Base-by-base conservation (phyloP, 2,329 filamentous ascomycete genomes). In the Ceratocystis harringtonii region DNA sequence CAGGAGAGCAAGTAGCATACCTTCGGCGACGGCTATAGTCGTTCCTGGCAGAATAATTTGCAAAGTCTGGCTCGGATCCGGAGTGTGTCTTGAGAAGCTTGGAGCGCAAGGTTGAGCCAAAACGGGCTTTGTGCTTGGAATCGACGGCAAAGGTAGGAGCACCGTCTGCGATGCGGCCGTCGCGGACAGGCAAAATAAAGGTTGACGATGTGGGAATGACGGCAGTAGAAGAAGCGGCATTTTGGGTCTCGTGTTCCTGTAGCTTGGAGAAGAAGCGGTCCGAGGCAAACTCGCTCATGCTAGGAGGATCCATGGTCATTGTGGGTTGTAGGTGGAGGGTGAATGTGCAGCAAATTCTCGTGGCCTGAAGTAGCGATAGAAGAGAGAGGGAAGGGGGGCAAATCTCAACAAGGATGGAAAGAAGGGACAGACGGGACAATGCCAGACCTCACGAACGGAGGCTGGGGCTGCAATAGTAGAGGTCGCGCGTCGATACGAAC, bases 241-340 rank as follows among this genome's bases (percentile, higher is more conserved):
- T 81, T 41, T 60, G 58, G 22, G 60, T 58, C 32, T 65, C 61
- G 15, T 68, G 78, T 74, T 84, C 80, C 66, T 76, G 78, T 68
- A 86, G 73, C 74, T 87, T 87, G 65, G 80, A 79, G 69, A 85
- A 83, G 71, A 84, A 87, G 69, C 81, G 81, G 73, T 82, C 78
- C 57, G 84, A 87, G 68, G 83, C 84, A 74, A 87, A 87, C 73
- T 87, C 84, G 68, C 84, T 85, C 68, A 84, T 78, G 69, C 85
- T 83, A 70, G 80, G 78, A 71, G 81, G 82, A 69, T 86, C 84
- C 82, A 85, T 84, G 71, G 74, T 62, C 55, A 30, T 48, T 2
- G 28, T 50, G 3, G 32, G 36, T 12, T 36, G 44, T 8, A 25
- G 19, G 45, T 61, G 61, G 28, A 28, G 12, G 22, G 22, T 36